Evolutionary conservation across 257 asterid genomes (phyloP), one percentile per base, ranked within the genome.

Genomic region (Rhazya stricta): DNA sequence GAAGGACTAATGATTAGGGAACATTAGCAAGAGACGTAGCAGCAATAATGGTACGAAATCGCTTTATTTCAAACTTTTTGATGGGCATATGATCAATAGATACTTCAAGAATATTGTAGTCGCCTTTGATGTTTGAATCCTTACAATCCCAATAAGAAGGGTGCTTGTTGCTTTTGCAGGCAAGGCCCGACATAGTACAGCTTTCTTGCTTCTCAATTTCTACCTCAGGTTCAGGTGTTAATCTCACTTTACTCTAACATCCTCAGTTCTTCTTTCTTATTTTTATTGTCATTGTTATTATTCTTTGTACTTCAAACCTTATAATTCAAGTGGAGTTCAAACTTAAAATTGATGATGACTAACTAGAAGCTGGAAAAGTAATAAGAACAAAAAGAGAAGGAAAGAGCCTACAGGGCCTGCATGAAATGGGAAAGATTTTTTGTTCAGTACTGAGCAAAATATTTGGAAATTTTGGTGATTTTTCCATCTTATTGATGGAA

Each of bases 31-130:
- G 48, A 77, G 80, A 72, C 27, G 65, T 23, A 48, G 41, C 56
- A 11, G 79, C 73, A 63, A 69, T 65, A 76, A 79, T 74, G 29
- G 81, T 60, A 79, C 77, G 65, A 67, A 51, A 58, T 62, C 77
- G 42, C 72, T 69, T 66, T 67, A 3, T 43, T 27, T 36, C 62
- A 50, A 67, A 58, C 77, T 74, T 74, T 67, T 37, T 16, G 7
- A 5, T 67, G 27, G 79, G 46, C 30, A 67, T 69, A 58, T 69
- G 60, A 69, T 57, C 43, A 66, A 21, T 37, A 43, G 46, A 13
- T 69, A 32, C 66, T n/a, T 30, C 19, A 23, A 60, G 80, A 70
- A 62, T 69, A 46, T 71, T 61, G 6, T 25, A 3, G 69, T 62
- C 7, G 11, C 68, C 43, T 39, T 18, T 70, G 50, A 21, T 19